phyloP scores from a whole-genome alignment of 1,284 basidiomycete genomes.

The Schizopora paradoxa region DNA sequence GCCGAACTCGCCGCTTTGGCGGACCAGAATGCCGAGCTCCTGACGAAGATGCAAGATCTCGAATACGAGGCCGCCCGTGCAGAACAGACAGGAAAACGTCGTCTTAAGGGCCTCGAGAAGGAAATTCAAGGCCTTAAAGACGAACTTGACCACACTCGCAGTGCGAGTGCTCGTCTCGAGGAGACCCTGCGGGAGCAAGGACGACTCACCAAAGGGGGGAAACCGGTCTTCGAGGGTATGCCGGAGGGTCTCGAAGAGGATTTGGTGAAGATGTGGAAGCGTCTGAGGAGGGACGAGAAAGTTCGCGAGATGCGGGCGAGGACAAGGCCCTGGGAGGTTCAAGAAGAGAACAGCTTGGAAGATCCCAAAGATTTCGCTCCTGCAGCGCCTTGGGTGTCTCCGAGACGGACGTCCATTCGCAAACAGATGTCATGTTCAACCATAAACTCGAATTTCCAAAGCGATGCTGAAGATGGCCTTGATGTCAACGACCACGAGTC shows the following conservation, averaged over 20 bases:
- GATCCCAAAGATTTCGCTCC: conserved; percentile 17
- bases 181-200: conserved; percentile 41
- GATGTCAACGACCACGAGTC: no score
- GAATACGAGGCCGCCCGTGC: conserved; percentile 63
- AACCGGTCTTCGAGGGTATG: background rate
- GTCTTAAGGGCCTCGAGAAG: conserved; percentile 66
- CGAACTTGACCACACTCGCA: conserved; percentile 69
- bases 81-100: conserved; percentile 62
- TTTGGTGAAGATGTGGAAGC: conserved; percentile 13
- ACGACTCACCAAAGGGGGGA: conserved; percentile 6
- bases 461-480: no score
- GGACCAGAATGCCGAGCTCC: conserved; percentile 77
- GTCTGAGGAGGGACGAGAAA: conserved; percentile 13
- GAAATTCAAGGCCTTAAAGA: conserved; percentile 66
- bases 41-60: conserved; percentile 66
- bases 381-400: conserved; percentile 4
- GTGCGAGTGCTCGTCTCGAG: conserved; percentile 64
- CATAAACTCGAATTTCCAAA: no score
- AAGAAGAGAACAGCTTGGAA: conserved; percentile 29
- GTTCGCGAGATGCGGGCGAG: conserved; percentile 31
- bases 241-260: conserved; percentile 9
- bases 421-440: no score
- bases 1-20: conserved; percentile 65
- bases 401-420: conserved; percentile 1
- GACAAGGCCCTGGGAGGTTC: conserved; percentile 31